phyloP scores from a whole-genome alignment of 768 basidiomycete species.

The Amanita fuliginea region DNA sequence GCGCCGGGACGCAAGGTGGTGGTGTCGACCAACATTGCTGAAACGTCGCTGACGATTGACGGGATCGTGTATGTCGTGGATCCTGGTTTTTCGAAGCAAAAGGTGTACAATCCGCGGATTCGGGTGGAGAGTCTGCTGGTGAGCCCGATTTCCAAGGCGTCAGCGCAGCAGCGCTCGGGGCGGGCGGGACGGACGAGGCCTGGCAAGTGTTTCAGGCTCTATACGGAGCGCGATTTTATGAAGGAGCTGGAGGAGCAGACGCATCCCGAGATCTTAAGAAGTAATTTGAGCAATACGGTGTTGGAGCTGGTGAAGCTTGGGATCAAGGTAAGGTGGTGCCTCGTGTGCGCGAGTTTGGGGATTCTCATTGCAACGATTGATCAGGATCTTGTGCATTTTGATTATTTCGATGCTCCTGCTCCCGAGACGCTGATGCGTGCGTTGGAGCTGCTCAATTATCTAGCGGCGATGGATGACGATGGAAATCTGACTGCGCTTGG shows the following conservation, averaged over 20 bases:
- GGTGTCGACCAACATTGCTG: conserved; percentile 94
- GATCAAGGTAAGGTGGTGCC: conserved; percentile 49
- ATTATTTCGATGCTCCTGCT: conserved; percentile 89
- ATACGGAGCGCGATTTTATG: conserved; percentile 97
- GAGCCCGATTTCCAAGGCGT: conserved; percentile 93
- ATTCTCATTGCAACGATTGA: not conserved
- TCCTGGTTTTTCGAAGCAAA: conserved; percentile 96
- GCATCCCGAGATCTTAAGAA: conserved; percentile 89
- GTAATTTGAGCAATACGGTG: conserved; percentile 89
- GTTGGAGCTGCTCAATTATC: conserved; percentile 84
- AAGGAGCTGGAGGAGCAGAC: conserved; percentile 94
- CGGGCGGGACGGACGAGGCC: conserved; percentile 94
- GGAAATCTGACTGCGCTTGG: conserved; percentile 85
- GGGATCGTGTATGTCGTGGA: conserved; percentile 99
- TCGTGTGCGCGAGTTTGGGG: not conserved
- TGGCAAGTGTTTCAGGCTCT: conserved; percentile 94
- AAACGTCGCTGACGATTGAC: conserved; percentile 95
- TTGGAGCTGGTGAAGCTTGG: conserved; percentile 92
- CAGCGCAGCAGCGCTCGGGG: conserved; percentile 91
- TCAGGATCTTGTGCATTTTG: conserved; percentile 77
- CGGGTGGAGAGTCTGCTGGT: conserved; percentile 92
- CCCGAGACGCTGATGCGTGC: conserved; percentile 97
- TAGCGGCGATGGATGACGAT: conserved; percentile 89
- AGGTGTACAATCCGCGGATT: conserved; percentile 96
- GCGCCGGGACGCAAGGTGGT: conserved; percentile 91